phyloP scores from a whole-genome alignment of 495 filamentous ascomycete genomes.

The Collariella sp. region DNA sequence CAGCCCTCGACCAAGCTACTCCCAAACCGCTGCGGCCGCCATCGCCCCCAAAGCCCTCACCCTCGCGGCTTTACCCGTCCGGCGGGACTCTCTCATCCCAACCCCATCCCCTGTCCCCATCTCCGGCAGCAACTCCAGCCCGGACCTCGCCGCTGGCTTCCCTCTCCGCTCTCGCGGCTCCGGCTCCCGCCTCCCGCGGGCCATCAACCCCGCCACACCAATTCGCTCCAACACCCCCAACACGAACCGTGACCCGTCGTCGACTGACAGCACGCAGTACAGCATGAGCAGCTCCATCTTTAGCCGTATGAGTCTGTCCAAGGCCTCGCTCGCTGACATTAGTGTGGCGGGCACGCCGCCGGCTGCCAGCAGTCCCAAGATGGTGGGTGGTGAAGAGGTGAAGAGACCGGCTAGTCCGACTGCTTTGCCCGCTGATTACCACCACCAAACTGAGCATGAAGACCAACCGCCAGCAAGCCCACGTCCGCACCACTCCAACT shows the following conservation, averaged over 20 bases:
- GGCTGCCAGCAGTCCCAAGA: conserved; percentile 3
- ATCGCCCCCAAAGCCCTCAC: neutral
- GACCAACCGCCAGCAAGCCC: neutral
- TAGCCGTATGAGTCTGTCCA: conserved; percentile 20
- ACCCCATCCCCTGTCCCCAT: conserved; percentile 2
- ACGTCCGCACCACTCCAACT: neutral
- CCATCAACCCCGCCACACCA: conserved; percentile 25
- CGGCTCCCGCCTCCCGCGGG: conserved; percentile 23
- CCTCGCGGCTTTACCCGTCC: neutral
- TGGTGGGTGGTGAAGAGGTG: no score
- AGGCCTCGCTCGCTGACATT: conserved; percentile 16
- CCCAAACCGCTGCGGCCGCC: conserved; percentile 11
- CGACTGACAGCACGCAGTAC: conserved; percentile 28
- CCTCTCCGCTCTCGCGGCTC: conserved; percentile 23
- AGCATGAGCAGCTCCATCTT: conserved; percentile 29
- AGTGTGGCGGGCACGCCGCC: conserved; percentile 21
- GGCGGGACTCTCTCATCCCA: conserved; percentile 13
- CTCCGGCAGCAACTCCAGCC: conserved; percentile 11
- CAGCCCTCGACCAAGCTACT: conserved; percentile 16
- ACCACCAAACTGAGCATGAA: neutral
- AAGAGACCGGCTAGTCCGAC: neutral
- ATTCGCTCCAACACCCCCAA: conserved; percentile 24
- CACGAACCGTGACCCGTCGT: conserved; percentile 23
- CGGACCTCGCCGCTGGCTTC: conserved; percentile 16
- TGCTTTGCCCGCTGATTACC: neutral